Conservation (phyloP, 163 green algal genomes). For the Chlorella variabilis region DNA sequence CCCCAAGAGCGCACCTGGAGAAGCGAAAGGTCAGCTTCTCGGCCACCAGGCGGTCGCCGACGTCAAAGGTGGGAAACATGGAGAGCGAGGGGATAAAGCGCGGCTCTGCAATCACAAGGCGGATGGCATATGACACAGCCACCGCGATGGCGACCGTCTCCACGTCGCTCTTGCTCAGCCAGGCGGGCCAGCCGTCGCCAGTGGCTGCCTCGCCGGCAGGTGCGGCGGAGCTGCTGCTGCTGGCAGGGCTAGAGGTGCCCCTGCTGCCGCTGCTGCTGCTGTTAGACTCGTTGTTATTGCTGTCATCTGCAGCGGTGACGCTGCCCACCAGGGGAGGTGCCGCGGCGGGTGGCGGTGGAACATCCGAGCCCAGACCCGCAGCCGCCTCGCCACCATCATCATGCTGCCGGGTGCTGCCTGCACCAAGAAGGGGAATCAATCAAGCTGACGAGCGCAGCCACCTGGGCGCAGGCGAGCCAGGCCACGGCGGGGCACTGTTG, state of each 20-base stretch:
- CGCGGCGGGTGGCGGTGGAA: not conserved
- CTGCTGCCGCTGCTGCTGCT: not conserved
- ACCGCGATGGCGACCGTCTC: constrained; percentile 86
- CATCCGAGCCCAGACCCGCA: not conserved
- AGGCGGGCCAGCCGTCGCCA: constrained; percentile 34
- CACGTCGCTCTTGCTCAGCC: constrained; percentile 86
- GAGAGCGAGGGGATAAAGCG: constrained; percentile 98
- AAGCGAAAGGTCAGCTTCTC: constrained; percentile 98
- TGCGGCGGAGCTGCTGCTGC: not conserved
- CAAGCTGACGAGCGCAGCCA: not conserved
- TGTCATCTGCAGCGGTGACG: not conserved
- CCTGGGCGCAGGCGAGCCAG: too few relatives aligned
- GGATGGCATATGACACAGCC: constrained; percentile 86
- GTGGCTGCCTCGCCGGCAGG: not conserved
- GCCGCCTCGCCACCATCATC: not conserved
- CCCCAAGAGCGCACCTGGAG: constrained; percentile 52
- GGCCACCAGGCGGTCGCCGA: constrained; percentile 94
- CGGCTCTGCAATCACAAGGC: constrained; percentile 92
- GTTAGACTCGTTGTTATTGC: not conserved
- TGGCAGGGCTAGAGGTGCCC: not conserved
- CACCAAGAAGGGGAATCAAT: not conserved
- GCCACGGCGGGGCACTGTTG: too few relatives aligned
- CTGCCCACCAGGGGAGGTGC: constrained; percentile 12
- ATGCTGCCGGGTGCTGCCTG: constrained; percentile 18
- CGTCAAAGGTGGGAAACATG: constrained; percentile 97